These are phyloP conservation scores for Aspergillus sp. DNA, from an alignment of 2,329 filamentous ascomycete species.

Conservation along the genomic window DNA sequence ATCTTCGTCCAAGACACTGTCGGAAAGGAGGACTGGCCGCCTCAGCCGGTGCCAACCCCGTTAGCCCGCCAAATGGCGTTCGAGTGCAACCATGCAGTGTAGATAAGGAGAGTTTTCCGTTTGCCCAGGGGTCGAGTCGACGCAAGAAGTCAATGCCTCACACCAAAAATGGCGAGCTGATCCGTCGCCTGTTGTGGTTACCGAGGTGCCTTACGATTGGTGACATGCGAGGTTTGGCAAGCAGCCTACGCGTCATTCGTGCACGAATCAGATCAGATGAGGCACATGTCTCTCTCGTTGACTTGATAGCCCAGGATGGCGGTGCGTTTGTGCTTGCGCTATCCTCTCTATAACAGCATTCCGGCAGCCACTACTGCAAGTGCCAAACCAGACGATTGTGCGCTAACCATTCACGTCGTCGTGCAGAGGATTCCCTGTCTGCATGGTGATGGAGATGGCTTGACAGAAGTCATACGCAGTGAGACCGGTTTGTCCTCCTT, in stretches of 20 bases:
- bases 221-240: neutral
- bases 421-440: neutral
- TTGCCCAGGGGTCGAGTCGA: neutral
- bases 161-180: slow-evolving; percentile 3
- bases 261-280: neutral
- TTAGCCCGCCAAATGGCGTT: neutral
- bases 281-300: neutral
- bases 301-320: neutral
- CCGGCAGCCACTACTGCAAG: neutral
- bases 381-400: neutral
- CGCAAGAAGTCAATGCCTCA: neutral
- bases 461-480: too few species aligned
- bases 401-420: neutral
- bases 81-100: neutral
- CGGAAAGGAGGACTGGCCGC: neutral
- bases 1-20: neutral
- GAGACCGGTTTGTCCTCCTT: too few species aligned
- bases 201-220: slow-evolving; percentile 6
- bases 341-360: neutral
- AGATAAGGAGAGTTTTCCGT: neutral
- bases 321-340: neutral
- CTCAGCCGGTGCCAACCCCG: neutral
- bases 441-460: neutral
- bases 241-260: slow-evolving; percentile 5
- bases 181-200: slow-evolving; percentile 3